Conservation (phyloP, 2,329 filamentous ascomycete species). For the Talaromyces sp. region DNA sequence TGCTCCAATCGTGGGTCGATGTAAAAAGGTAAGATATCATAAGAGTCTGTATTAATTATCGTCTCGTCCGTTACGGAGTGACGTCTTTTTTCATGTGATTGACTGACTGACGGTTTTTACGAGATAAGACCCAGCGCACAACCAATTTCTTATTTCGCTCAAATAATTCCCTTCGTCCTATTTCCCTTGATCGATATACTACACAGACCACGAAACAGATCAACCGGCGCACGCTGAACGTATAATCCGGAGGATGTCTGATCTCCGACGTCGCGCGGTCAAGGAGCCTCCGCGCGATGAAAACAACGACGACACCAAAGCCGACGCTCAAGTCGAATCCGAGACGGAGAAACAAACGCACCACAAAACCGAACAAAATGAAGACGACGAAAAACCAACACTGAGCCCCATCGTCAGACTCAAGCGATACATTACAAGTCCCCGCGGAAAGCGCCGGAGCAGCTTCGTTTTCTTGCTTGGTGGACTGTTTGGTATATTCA, state of each 20-base stretch:
- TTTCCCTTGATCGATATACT: background rate
- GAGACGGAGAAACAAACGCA: slow-evolving; percentile 11
- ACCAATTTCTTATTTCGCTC: background rate
- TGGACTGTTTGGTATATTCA: slow-evolving; percentile 83
- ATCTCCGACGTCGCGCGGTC: slow-evolving; percentile 43
- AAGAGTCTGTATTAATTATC: background rate
- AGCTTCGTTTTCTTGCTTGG: slow-evolving; percentile 83
- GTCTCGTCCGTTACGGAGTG: slow-evolving; percentile 1
- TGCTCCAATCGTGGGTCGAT: background rate
- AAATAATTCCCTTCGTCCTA: background rate
- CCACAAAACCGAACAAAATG: background rate
- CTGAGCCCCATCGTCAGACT: slow-evolving; percentile 28
- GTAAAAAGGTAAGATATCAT: background rate
- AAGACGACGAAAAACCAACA: slow-evolving; percentile 29
- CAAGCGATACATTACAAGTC: slow-evolving; percentile 26
- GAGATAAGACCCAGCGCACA: background rate
- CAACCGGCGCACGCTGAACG: background rate
- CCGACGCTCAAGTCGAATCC: background rate
- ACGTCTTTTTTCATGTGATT: slow-evolving; percentile 19
- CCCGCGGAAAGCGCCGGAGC: slow-evolving; percentile 66
- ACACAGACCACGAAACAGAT: background rate
- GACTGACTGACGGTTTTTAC: background rate
- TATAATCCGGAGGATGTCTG: slow-evolving; percentile 27
- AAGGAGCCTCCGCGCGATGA: slow-evolving; percentile 28
- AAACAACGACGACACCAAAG: slow-evolving; percentile 17